phyloP scores from a whole-genome alignment of 2,329 filamentous ascomycete genomes.

The Neofusicoccum laricinum region DNA sequence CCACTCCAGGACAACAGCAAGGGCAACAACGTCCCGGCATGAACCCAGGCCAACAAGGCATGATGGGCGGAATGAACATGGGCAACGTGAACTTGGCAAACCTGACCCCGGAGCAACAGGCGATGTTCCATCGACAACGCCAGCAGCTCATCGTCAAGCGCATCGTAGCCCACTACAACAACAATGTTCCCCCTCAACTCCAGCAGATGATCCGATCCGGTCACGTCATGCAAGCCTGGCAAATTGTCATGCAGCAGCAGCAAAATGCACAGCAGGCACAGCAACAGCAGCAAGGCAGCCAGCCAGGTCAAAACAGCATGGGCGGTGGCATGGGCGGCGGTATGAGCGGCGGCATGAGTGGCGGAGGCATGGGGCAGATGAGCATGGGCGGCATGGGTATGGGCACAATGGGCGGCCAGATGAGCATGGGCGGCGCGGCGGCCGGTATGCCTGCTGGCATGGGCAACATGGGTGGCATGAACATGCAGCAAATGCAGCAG shows the following conservation, averaged over 20 bases:
- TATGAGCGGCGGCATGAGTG: conserved; percentile 15
- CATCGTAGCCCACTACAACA: conserved; percentile 20
- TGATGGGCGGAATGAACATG: conserved; percentile 8
- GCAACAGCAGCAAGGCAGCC: conserved; percentile 13
- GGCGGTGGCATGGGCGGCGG: conserved; percentile 17
- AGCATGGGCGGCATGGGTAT: conserved; percentile 16
- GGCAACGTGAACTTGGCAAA: neutral
- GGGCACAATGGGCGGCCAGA: neutral
- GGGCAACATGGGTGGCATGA: conserved; percentile 15
- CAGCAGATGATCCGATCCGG: conserved; percentile 26
- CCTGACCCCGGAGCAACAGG: neutral
- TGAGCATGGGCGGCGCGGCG: neutral
- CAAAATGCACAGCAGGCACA: conserved; percentile 28
- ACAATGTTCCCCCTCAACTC: conserved; percentile 25
- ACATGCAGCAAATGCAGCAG: conserved; percentile 23
- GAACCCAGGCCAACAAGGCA: conserved; percentile 1
- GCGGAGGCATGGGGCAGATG: conserved; percentile 16
- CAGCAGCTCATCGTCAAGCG: conserved; percentile 25
- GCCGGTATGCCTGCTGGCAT: conserved; percentile 3
- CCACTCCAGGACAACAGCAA: conserved; percentile 1
- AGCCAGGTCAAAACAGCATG: conserved; percentile 7
- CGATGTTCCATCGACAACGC: conserved; percentile 10
- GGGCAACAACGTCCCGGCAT: neutral
- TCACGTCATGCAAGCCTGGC: neutral
- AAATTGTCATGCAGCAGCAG: conserved; percentile 19